Evolutionary conservation across 2,329 filamentous ascomycete genomes (phyloP), one percentile per base, ranked within the genome.

Genomic region (Coleophoma cylindrospora): DNA sequence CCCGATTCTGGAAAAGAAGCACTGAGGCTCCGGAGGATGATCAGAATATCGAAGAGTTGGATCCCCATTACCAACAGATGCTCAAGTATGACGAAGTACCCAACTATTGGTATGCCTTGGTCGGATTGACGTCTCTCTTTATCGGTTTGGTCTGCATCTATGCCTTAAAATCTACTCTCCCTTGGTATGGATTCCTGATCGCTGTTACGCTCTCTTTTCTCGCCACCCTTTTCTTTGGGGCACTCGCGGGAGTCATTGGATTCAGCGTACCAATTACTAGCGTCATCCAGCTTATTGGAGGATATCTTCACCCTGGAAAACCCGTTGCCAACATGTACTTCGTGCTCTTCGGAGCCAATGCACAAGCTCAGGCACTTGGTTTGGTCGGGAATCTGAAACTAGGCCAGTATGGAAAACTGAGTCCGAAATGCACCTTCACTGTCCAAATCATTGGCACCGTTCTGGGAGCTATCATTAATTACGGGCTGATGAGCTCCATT

Each of bases 221-320:
- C 9, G 65, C 70, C 3, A 61, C 70, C 5, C 54, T 73, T 11
- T 69, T 74, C 51, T 70, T 69, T n/a, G 71, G 68, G 4, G 65
- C 69, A 1, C 60, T 67, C 54, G 57, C 59, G 37, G 70, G 65
- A 12, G 57, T 71, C 38, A 66, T 67, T 0, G 70, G 72, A 1
- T 71, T 74, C 55, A 62, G 70, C 21, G 70, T 70, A 43, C 67
- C 64, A 51, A 58, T 68, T 21, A 51, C 73, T 50, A 65, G 66
- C 6, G 64, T 71, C 32, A 66, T 70, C 13, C 72, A 77, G 57
- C 70, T 75, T 64, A 61, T 77, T 17, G 74, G 66, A 13, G 74
- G 72, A 4, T 75, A 75, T 47, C 59, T 77, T 36, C 66, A 69
- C 45, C 72, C 67, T n/a, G 64, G 67, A 2, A 54, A 62, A 37